phyloP scores from a whole-genome alignment of 2,329 filamentous ascomycete species.

The Penicillium digitatum region DNA sequence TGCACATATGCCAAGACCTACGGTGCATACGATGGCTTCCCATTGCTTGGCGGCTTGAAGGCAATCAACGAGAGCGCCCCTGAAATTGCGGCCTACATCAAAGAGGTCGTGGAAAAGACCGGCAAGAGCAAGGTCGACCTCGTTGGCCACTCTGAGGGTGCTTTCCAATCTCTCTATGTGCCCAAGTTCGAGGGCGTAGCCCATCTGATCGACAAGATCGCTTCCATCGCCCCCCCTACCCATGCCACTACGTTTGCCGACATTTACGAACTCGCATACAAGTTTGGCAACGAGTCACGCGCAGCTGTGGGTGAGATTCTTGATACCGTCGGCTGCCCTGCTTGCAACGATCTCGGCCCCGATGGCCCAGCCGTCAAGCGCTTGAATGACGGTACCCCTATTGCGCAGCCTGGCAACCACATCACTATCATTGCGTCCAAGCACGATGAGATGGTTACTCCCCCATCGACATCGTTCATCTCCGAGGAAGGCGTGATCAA shows the following conservation, averaged over 20 bases:
- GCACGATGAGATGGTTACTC: constrained; percentile 37
- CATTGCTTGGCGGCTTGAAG: constrained; percentile 39
- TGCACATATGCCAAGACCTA: constrained; percentile 45
- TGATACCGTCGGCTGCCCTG: constrained; percentile 30
- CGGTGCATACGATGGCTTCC: constrained; percentile 38
- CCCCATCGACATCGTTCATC: constrained; percentile 29
- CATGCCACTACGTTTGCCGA: constrained; percentile 32
- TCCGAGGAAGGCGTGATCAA: constrained; percentile 34
- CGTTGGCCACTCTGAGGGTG: constrained; percentile 46
- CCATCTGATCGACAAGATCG: constrained; percentile 31
- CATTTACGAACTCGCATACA: constrained; percentile 29
- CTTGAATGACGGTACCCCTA: constrained; percentile 34
- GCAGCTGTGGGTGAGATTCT: constrained; percentile 23
- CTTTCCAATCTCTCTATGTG: constrained; percentile 41
- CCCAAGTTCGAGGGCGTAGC: constrained; percentile 38
- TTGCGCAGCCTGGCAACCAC: constrained; percentile 33
- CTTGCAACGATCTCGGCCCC: constrained; percentile 32
- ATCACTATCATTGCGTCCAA: constrained; percentile 35
- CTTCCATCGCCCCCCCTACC: constrained; percentile 38
- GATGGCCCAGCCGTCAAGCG: constrained; percentile 28
- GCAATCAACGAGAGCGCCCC: constrained; percentile 38
- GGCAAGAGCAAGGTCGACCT: constrained; percentile 40
- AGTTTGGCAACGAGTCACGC: constrained; percentile 27
- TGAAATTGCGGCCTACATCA: constrained; percentile 42
- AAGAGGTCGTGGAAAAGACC: constrained; percentile 35